Percentiles rank a stretch among this genome's conserved stretches.
phyloP scores from a whole-genome alignment of 768 basidiomycete species.

The Kwoniella sp. region DNA sequence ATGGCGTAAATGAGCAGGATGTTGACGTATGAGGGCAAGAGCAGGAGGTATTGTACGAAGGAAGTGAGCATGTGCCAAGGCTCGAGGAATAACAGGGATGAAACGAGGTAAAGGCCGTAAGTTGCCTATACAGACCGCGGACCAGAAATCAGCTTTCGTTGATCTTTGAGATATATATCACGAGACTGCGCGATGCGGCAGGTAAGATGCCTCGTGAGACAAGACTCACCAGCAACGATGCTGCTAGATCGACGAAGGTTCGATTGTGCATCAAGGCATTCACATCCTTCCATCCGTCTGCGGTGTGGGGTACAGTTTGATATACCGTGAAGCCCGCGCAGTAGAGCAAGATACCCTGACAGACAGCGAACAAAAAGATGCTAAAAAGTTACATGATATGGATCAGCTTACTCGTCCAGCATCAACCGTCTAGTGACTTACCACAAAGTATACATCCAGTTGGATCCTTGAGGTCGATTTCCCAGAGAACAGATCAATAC shows the following conservation, averaged over 20 bases:
- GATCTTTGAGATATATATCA: no score
- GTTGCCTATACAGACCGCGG: slow-evolving; percentile 62
- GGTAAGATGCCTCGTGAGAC: no score
- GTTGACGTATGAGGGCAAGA: slow-evolving; percentile 55
- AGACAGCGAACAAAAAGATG: slow-evolving; percentile 47
- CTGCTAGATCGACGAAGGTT: slow-evolving; percentile 71
- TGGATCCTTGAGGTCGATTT: slow-evolving; percentile 82
- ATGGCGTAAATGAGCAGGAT: slow-evolving; percentile 54
- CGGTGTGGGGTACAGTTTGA: slow-evolving; percentile 72
- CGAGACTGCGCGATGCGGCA: no score
- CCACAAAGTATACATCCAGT: slow-evolving; percentile 76
- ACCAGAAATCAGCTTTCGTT: no score
- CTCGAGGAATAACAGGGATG: slow-evolving; percentile 52
- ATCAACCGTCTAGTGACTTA: slow-evolving; percentile 21
- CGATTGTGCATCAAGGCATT: slow-evolving; percentile 56
- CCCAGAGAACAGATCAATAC: slow-evolving; percentile 66
- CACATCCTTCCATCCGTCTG: slow-evolving; percentile 74
- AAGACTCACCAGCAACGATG: slow-evolving; percentile 36
- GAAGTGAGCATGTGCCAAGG: slow-evolving; percentile 56
- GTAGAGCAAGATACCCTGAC: slow-evolving; percentile 69
- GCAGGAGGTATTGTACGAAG: slow-evolving; percentile 54
- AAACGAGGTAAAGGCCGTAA: slow-evolving; percentile 77
- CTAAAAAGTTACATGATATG: slow-evolving; percentile 10
- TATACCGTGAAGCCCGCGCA: slow-evolving; percentile 91
- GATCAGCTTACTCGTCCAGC: slow-evolving; percentile 16